Base-by-base conservation (phyloP, 2,329 filamentous ascomycete genomes). In the Diaporthe vaccinii region DNA sequence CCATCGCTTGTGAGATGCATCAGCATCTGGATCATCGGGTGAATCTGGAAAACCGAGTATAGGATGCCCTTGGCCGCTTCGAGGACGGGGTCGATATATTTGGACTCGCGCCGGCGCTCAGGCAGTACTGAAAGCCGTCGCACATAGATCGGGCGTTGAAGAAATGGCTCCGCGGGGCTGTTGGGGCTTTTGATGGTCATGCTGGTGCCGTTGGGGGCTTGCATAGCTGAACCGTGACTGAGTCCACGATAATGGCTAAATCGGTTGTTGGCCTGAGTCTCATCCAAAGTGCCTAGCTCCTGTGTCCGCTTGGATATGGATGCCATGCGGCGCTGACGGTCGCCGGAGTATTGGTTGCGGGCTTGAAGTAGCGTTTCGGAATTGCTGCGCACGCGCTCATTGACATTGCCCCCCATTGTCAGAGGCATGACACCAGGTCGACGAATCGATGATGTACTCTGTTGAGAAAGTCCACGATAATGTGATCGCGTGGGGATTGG, bases 401-500 rank as follows among this genome's bases (percentile, higher is more conserved):
- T 94, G 39, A 90, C 87, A 77, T 89, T 96, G 22, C 71, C 65
- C 25, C 91, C 91, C 73, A 94, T 92, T 3, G 92, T 91, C 59
- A 92, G 80, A 12, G 90, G 94, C 83, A 94, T 91, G n/a, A 95
- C 89, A 2, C 92, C 91, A 1, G 95, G 94, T 74, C 93, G 89
- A 74, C 94, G 91, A 61, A 91, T 86, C 34, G 53, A 62, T 8
- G 90, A 85, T 2, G 89, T 86, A 78, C 89, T 93, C 77, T 94
- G 92, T 78, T 93, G 92, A 3, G 93, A 95, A 4, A 93, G 85
- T 1, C 92, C 92, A 41, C 96, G 92, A 78, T 94, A 95, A 82
- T 98, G 95, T 4, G 95, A 97, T 76, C 93, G 90, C 6, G 91
- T 90, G 0, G 95, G 95, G 76, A 98, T 94, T 0, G 94, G 94